Evolutionary conservation across 305 asterid genomes (phyloP).

Genomic region (Vinca major): DNA sequence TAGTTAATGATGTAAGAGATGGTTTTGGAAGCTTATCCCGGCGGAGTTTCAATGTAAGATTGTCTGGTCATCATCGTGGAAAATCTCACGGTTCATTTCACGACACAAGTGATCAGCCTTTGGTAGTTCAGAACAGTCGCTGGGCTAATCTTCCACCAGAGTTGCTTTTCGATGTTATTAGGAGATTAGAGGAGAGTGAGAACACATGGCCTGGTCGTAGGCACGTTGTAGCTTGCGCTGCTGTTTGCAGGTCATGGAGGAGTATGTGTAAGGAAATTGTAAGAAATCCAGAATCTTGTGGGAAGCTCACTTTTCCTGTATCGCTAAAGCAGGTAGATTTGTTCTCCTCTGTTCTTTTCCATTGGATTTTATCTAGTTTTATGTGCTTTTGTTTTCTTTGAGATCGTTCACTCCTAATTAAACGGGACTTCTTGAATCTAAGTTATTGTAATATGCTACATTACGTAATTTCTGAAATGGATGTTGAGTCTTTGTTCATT

Average conservation of each 20-base stretch:
- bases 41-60: constrained; percentile 69
- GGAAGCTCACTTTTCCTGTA: constrained; percentile 88
- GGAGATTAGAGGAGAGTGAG: constrained; percentile 90
- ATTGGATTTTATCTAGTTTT: background rate
- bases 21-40: constrained; percentile 84
- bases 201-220: constrained; percentile 84
- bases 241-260: constrained; percentile 96
- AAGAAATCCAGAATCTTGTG: constrained; percentile 61
- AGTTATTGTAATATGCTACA: background rate
- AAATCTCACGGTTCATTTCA: constrained; percentile 71
- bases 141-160: constrained; percentile 98
- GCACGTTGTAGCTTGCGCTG: constrained; percentile 80
- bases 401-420: background rate
- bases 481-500: constrained; percentile 1
- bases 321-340: constrained; percentile 75
- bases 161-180: constrained; percentile 73
- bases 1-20: constrained; percentile 77
- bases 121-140: constrained; percentile 56
- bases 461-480: background rate
- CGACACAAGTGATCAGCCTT: constrained; percentile 49
- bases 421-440: background rate
- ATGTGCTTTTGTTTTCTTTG: background rate
- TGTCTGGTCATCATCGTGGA: constrained; percentile 64
- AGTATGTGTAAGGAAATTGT: constrained; percentile 83
- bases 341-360: background rate